Percentiles rank a stretch among this genome's conserved stretches.
These are phyloP conservation scores for Leucoagaricus sp. DNA, from an alignment of 1,284 basidiomycete genomes.

Conservation along the genomic window DNA sequence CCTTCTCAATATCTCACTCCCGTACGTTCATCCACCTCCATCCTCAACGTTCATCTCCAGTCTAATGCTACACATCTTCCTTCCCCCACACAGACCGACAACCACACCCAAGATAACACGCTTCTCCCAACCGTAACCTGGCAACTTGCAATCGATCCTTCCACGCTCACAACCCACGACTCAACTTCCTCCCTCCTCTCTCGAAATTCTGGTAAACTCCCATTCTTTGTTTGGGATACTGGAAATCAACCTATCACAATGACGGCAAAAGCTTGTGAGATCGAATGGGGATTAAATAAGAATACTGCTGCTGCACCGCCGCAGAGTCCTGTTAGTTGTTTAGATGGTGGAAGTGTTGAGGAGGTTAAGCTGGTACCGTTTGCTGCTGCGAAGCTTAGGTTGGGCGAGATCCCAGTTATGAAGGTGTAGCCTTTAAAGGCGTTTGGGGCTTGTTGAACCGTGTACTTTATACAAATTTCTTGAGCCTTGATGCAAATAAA, in stretches of 20 bases:
- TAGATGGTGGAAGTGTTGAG: constrained; percentile 25
- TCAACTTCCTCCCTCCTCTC: constrained; percentile 24
- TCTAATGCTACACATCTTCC: too few relatives aligned
- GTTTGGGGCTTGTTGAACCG: neutral
- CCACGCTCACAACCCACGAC: constrained; percentile 34
- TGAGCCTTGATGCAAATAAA: too few relatives aligned
- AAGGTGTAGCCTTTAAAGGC: constrained; percentile 1
- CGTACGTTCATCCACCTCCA: constrained; percentile 20
- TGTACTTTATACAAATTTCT: too few relatives aligned
- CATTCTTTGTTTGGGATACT: constrained; percentile 39
- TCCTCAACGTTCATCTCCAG: too few relatives aligned
- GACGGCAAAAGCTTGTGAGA: constrained; percentile 37
- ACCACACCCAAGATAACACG: constrained; percentile 36
- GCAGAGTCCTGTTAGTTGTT: constrained; percentile 32
- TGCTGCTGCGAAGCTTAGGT: constrained; percentile 36
- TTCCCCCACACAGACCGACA: constrained; percentile 39
- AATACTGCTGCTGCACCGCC: constrained; percentile 38
- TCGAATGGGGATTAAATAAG: constrained; percentile 33
- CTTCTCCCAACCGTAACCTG: constrained; percentile 38
- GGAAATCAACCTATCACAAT: constrained; percentile 38
- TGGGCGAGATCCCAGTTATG: constrained; percentile 42
- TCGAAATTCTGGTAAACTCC: constrained; percentile 19
- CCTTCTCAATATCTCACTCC: constrained; percentile 32
- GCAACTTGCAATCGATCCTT: constrained; percentile 39
- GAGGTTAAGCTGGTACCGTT: constrained; percentile 39